Evolutionary conservation across 2,329 filamentous ascomycete species (phyloP), one percentile per base, ranked within the genome.

Genomic region (Trichoderma polysporum): DNA sequence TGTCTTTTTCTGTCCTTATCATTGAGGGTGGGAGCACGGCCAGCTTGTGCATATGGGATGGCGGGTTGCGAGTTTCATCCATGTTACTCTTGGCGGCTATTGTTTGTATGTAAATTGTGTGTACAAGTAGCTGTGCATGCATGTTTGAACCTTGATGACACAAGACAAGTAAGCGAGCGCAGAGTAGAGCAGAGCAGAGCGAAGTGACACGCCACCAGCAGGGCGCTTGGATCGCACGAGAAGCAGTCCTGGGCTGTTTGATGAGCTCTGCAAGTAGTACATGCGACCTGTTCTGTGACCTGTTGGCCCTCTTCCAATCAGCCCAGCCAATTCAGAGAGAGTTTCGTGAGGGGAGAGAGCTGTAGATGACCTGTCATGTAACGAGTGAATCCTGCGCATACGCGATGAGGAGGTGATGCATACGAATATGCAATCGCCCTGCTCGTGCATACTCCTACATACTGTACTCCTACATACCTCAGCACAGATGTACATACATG

Each of bases 81-180:
- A 41, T 58, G 56, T 45, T 41, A 29, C 47, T 50, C 33, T 52
- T 61, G 33, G 59, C 25, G 33, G 59, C 41, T 62, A 41, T 53
- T 35, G 27, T 53, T 41, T 17, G 59, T 31, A 45, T 47, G 33
- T 12, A 13, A 41, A 57, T 27, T 12, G 6, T 25, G 57, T 47
- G 29, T 25, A 13, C 47, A 50, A 15, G 47, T 29, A 35, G 7
- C 25, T 22, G 39, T 59, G 41, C 25, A 59, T 39, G 47, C 29
- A 22, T 41, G 29, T 27, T 39, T 50, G 58, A 31, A 15, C 29
- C 22, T 27, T 47, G 39, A 47, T 47, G 45, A 31, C 33, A 39
- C 31, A n/a, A 5, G 59, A 45, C 31, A 41, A n/a, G 25, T 33
- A 13, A 17, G 29, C 52, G 31, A 54, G 52, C 50, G 12, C 31